These are phyloP conservation scores for Amanita exitialis DNA, from an alignment of 768 basidiomycete genomes.

Conservation along the genomic window DNA sequence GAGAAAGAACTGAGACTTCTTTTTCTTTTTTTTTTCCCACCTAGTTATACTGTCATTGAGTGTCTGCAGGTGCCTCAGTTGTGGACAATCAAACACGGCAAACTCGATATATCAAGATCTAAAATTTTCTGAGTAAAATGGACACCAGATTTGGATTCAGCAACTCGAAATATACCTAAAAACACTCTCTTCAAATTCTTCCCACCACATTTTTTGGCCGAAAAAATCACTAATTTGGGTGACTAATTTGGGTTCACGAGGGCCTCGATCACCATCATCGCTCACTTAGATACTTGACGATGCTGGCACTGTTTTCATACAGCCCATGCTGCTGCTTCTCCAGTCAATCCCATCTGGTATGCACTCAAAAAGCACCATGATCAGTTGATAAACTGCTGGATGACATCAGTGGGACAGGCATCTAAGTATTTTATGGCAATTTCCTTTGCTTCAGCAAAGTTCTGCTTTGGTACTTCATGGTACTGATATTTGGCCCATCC, in stretches of 20 bases:
- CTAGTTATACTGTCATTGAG: no score
- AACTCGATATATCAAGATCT: conserved; percentile 8
- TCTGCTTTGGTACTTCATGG: conserved; percentile 18
- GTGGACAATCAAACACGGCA: conserved; percentile 17
- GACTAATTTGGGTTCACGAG: conserved; percentile 12
- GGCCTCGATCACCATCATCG: conserved; percentile 24
- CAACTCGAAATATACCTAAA: conserved; percentile 12
- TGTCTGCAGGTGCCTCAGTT: no score
- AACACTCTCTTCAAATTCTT: conserved; percentile 14
- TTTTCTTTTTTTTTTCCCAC: no score
- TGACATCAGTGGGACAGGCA: conserved; percentile 27
- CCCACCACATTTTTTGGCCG: conserved; percentile 15
- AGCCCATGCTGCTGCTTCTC: conserved; percentile 28
- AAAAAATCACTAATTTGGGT: conserved; percentile 1
- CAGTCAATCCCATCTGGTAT: conserved; percentile 23
- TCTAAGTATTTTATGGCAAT: conserved; percentile 17
- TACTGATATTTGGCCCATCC: conserved; percentile 26
- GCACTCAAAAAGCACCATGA: conserved; percentile 25
- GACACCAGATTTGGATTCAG: conserved; percentile 14
- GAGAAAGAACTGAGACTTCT: no score
- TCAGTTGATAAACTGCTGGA: conserved; percentile 24
- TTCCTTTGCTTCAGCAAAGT: conserved; percentile 22
- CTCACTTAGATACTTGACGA: conserved; percentile 13
- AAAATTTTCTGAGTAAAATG: conserved; percentile 12
- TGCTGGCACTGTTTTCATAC: conserved; percentile 26